phyloP scores from a whole-genome alignment of 495 filamentous ascomycete species.

The Penicillium simplicissimum region DNA sequence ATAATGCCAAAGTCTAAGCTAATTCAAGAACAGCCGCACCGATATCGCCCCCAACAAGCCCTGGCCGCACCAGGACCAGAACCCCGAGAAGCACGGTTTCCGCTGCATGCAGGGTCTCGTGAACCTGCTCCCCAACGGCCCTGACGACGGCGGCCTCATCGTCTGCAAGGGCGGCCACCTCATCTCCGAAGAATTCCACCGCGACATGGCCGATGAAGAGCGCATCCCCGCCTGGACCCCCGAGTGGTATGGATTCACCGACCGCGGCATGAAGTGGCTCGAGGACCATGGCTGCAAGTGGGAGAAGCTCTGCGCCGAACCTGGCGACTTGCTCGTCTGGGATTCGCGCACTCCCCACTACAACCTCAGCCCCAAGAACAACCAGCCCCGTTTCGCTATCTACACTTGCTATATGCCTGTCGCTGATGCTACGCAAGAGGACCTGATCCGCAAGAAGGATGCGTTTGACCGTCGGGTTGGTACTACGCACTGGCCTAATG shows the following conservation, averaged over 20 bases:
- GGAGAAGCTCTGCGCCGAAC: slow-evolving; percentile 44
- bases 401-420: slow-evolving; percentile 45
- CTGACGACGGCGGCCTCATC: slow-evolving; percentile 46
- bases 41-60: slow-evolving; percentile 41
- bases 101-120: slow-evolving; percentile 50
- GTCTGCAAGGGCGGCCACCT: slow-evolving; percentile 38
- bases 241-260: slow-evolving; percentile 44
- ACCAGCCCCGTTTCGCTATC: slow-evolving; percentile 29
- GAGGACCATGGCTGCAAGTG: slow-evolving; percentile 33
- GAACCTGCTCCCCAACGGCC: slow-evolving; percentile 44
- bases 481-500: slow-evolving; percentile 42
- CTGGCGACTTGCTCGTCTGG: slow-evolving; percentile 46
- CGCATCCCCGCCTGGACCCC: slow-evolving; percentile 39
- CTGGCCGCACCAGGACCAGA: slow-evolving; percentile 52
- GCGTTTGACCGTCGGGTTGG: slow-evolving; percentile 38
- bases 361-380: slow-evolving; percentile 32
- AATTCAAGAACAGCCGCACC: slow-evolving; percentile 21
- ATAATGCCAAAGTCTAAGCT: neutral
- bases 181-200: slow-evolving; percentile 38
- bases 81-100: slow-evolving; percentile 44
- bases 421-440: slow-evolving; percentile 33
- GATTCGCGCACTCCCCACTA: slow-evolving; percentile 45
- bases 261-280: slow-evolving; percentile 42
- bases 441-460: slow-evolving; percentile 37
- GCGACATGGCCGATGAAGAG: slow-evolving; percentile 35